These are phyloP conservation scores for Starmerella asiatica DNA, from an alignment of 805 yeast genomes.

Conservation along the genomic window DNA sequence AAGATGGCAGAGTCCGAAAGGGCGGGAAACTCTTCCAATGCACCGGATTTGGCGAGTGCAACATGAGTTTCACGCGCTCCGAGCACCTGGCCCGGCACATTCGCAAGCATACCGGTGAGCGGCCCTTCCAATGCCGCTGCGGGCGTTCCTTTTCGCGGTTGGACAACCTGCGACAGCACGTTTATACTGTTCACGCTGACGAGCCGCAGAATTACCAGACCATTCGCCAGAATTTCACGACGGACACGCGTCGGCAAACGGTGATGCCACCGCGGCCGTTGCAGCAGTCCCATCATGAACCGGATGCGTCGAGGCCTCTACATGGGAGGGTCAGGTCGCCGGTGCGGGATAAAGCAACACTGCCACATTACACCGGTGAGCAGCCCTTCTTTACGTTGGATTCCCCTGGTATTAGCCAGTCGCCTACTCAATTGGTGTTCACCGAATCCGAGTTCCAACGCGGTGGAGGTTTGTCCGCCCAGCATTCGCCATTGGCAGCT, in stretches of 20 bases:
- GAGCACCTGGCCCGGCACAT: conserved; percentile 90
- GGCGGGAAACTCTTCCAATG: conserved; percentile 56
- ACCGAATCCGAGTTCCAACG: background rate
- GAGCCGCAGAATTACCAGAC: conserved; percentile 27
- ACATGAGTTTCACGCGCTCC: conserved; percentile 77
- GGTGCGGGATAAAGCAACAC: background rate
- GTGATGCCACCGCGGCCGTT: background rate
- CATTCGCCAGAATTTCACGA: background rate
- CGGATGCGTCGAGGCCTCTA: too few relatives aligned
- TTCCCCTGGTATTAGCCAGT: background rate
- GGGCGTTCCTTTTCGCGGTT: conserved; percentile 64
- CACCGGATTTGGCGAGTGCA: conserved; percentile 72
- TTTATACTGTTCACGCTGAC: conserved; percentile 65
- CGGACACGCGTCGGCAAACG: background rate
- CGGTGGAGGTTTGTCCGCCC: too few relatives aligned
- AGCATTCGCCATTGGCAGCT: background rate
- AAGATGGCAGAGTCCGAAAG: conserved; percentile 4
- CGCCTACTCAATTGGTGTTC: background rate
- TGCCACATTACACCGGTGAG: too few relatives aligned
- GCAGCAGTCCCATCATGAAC: background rate
- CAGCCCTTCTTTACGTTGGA: too few relatives aligned
- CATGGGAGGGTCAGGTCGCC: background rate
- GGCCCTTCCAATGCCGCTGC: conserved; percentile 80
- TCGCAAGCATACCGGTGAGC: conserved; percentile 85
- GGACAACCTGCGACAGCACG: conserved; percentile 83